Evolutionary conservation across 306 rosid genomes (phyloP).

Genomic region (Inga leiocalycina): DNA sequence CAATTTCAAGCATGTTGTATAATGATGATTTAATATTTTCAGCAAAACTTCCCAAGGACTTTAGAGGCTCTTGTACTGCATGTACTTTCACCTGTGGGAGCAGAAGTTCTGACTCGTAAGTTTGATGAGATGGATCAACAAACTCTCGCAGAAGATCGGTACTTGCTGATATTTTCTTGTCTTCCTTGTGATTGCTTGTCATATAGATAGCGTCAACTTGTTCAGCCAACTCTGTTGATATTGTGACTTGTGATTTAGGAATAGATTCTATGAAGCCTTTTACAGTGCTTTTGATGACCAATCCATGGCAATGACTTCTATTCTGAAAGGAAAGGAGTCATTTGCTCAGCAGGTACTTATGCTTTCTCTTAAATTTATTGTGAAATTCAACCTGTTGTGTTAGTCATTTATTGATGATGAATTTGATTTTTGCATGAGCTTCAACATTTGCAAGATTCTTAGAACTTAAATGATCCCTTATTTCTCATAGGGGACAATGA

Average conservation of each 20-base stretch:
- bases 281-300: conserved; percentile 89
- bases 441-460: not conserved
- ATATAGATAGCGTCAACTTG: conserved; percentile 32
- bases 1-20: conserved; percentile 32
- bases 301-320: conserved; percentile 81
- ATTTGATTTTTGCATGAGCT: not conserved
- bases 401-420: conserved; percentile 12
- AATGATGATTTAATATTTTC: conserved; percentile 37
- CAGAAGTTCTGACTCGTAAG: conserved; percentile 85
- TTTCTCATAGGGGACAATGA: not conserved
- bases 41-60: conserved; percentile 86
- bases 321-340: conserved; percentile 81
- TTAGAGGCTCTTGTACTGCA: conserved; percentile 90
- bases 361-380: conserved; percentile 37
- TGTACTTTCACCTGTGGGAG: conserved; percentile 84
- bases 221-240: conserved; percentile 25
- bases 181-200: conserved; percentile 33
- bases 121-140: conserved; percentile 88
- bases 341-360: conserved; percentile 75
- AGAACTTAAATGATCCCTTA: not conserved
- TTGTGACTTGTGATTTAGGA: conserved; percentile 46
- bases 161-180: conserved; percentile 34
- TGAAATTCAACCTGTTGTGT: conserved; percentile 30
- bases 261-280: conserved; percentile 70
- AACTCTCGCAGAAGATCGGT: conserved; percentile 73